Conservation (phyloP, 805 yeast species). For the Scheffersomyces ergatensis region DNA sequence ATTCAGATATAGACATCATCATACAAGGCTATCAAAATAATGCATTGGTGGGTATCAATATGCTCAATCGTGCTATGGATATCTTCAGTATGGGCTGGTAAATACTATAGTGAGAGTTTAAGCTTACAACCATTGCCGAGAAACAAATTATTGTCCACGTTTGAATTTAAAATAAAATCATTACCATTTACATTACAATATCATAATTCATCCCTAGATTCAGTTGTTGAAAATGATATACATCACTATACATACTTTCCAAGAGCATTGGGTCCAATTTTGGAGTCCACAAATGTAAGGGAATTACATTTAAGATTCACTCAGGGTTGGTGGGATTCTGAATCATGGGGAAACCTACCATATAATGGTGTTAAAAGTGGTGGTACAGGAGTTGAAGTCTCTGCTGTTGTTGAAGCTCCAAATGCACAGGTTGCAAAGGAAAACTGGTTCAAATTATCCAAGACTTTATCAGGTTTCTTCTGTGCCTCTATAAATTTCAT, state of each 20-base stretch:
- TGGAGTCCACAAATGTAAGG: slow-evolving; percentile 62
- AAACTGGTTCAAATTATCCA: slow-evolving; percentile 71
- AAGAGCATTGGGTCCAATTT: slow-evolving; percentile 71
- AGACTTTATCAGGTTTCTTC: slow-evolving; percentile 82
- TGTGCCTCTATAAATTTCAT: slow-evolving; percentile 94
- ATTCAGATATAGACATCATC: too few species aligned
- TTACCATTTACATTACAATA: slow-evolving; percentile 29
- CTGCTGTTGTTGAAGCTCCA: slow-evolving; percentile 78
- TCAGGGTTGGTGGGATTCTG: slow-evolving; percentile 94
- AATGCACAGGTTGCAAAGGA: slow-evolving; percentile 51
- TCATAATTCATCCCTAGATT: slow-evolving; percentile 14
- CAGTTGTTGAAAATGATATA: slow-evolving; percentile 2
- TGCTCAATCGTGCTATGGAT: slow-evolving; percentile 1
- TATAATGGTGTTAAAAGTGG: slow-evolving; percentile 70
- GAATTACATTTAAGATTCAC: slow-evolving; percentile 84
- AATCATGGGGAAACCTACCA: slow-evolving; percentile 83
- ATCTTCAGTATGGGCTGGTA: slow-evolving; percentile 6
- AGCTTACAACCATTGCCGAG: slow-evolving; percentile 69
- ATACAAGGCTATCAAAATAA: neutral
- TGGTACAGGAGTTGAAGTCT: slow-evolving; percentile 92
- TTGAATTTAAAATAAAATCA: slow-evolving; percentile 65
- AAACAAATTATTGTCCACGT: slow-evolving; percentile 67
- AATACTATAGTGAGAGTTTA: slow-evolving; percentile 56
- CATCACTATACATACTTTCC: slow-evolving; percentile 74
- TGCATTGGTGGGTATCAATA: neutral